Evolutionary conservation across 345 rosid genomes (phyloP).

Genomic region (Barbarea vulgaris): DNA sequence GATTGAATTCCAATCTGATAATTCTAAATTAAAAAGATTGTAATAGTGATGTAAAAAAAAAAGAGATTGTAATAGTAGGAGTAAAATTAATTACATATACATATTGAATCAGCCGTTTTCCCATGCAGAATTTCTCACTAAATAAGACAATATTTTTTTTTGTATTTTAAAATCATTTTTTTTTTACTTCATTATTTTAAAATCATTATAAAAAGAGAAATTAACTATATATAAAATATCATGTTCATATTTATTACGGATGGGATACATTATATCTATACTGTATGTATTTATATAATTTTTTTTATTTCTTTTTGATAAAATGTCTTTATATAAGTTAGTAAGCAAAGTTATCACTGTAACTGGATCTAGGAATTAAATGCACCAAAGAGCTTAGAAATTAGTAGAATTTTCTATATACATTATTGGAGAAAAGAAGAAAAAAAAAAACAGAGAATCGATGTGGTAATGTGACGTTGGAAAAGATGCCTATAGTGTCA

Average conservation of each 20-base stretch:
- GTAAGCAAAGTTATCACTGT: not conserved
- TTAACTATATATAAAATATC: not conserved
- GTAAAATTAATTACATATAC: not conserved
- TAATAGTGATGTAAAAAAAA: too few species aligned
- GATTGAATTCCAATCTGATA: too few species aligned
- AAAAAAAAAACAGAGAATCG: not conserved
- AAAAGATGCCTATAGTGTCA: constrained; percentile 29
- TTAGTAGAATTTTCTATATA: not conserved
- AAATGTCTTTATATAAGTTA: not conserved
- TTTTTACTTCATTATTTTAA: too few species aligned
- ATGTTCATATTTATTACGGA: not conserved
- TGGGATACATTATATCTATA: not conserved
- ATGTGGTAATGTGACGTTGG: constrained; percentile 19
- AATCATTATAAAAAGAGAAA: too few species aligned
- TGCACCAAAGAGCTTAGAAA: not conserved
- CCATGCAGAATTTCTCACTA: too few species aligned
- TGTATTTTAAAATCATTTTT: too few species aligned
- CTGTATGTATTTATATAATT: not conserved
- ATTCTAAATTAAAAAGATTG: not conserved
- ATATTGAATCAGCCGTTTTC: too few species aligned
- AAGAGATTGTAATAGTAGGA: not conserved
- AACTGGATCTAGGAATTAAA: constrained; percentile 3
- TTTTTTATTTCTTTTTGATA: not conserved
- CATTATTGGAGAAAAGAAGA: not conserved
- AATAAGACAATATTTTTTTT: too few species aligned